A percentile compares a stretch with the other conserved stretches of the same genome.
Conservation (phyloP, 345 rosid species). For the Cardiospermum halicacabum region DNA sequence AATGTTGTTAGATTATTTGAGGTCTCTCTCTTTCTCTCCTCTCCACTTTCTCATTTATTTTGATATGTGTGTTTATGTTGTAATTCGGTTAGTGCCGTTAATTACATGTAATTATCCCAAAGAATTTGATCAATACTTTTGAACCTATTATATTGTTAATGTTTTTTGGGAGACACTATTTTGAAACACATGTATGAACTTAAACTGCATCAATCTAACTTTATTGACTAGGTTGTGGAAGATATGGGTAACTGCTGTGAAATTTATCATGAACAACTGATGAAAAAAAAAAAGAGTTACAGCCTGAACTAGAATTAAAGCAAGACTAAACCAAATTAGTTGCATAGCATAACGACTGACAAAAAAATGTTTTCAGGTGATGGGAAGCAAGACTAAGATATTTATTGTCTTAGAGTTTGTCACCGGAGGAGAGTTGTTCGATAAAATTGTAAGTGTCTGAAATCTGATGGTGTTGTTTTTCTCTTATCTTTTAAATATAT, state of each 20-base stretch:
- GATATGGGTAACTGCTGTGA: background rate
- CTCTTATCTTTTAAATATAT: background rate
- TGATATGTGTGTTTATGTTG: background rate
- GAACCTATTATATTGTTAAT: background rate
- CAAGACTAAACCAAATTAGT: background rate
- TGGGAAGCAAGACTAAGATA: conserved; percentile 76
- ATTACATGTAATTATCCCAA: background rate
- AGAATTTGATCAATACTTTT: background rate
- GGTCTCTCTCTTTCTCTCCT: conserved; percentile 40
- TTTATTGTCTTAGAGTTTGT: conserved; percentile 65
- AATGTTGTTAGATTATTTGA: conserved; percentile 78
- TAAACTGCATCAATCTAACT: background rate
- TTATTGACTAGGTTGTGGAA: background rate
- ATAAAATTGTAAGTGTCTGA: conserved; percentile 59
- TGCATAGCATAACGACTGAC: background rate
- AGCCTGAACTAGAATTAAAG: background rate
- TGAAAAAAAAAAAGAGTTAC: background rate
- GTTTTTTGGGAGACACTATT: background rate
- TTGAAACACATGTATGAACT: background rate
- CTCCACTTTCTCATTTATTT: background rate
- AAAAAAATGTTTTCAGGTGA: conserved; percentile 40
- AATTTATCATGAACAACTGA: background rate
- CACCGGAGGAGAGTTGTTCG: conserved; percentile 81
- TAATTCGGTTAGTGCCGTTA: background rate
- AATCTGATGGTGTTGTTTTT: background rate